phyloP scores from a whole-genome alignment of 768 basidiomycete species.

The Tephrocybe rancida region DNA sequence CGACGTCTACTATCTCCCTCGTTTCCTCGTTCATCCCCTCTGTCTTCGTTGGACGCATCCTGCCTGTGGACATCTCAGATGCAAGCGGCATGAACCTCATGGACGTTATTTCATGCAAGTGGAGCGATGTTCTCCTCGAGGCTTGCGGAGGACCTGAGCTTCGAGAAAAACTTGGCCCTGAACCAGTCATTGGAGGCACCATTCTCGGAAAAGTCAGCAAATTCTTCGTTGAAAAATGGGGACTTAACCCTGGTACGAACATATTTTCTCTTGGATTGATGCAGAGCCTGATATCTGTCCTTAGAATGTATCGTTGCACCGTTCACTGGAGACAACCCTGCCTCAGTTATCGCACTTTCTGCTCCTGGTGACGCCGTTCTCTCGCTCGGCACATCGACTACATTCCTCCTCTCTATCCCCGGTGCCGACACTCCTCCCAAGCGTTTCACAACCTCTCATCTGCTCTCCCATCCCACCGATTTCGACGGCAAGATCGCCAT shows the following conservation, averaged over 20 bases:
- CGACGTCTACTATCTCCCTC: slow-evolving; percentile 71
- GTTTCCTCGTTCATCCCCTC: slow-evolving; percentile 86
- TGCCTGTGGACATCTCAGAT: slow-evolving; percentile 85
- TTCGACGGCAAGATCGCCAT: slow-evolving; percentile 76
- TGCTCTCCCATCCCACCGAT: slow-evolving; percentile 70
- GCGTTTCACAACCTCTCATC: slow-evolving; percentile 74
- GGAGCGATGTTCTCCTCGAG: slow-evolving; percentile 69
- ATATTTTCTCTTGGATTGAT: neutral
- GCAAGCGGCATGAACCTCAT: slow-evolving; percentile 92
- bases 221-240: slow-evolving; percentile 80
- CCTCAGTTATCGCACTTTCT: slow-evolving; percentile 75
- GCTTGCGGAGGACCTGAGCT: slow-evolving; percentile 71
- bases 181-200: slow-evolving; percentile 75
- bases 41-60: slow-evolving; percentile 75
- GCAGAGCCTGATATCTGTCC: neutral
- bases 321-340: slow-evolving; percentile 91
- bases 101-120: slow-evolving; percentile 72
- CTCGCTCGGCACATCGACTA: slow-evolving; percentile 88
- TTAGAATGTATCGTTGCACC: slow-evolving; percentile 78
- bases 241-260: slow-evolving; percentile 61
- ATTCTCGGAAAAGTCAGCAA: slow-evolving; percentile 62
- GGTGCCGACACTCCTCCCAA: slow-evolving; percentile 64
- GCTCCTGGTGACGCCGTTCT: slow-evolving; percentile 82
- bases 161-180: slow-evolving; percentile 69
- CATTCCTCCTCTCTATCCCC: slow-evolving; percentile 78